Evolutionary conservation across 495 filamentous ascomycete species (phyloP), one percentile per base, ranked within the genome.

Genomic region (Friedmanniomyces endolithicus): DNA sequence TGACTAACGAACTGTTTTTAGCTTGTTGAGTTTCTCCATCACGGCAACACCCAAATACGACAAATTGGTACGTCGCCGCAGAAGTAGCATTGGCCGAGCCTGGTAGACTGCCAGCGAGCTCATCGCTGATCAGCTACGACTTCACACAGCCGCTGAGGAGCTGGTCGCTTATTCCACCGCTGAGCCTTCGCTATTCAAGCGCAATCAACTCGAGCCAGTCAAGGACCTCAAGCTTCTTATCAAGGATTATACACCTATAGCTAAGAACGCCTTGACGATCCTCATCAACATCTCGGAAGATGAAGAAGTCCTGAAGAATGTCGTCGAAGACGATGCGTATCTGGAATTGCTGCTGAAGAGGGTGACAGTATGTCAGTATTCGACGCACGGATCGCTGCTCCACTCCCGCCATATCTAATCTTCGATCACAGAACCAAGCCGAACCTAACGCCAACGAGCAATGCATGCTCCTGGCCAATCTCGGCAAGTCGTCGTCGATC

Each of bases 1-100:
- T 2, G 8, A 23, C 14, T 31, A 24, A 3, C 47, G 33, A 23
- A 50, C 24, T 11, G 11, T 12, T 11, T 2, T 11, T 61, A 94
- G 89, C 79, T 96, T 44, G 89, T 94, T 55, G 88, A 88, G 61
- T 94, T 96, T 64, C 84, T 96, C 31, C 84, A 87, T 65, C 83
- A 94, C 72, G 86, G 84, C 44, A 95, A 90, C 68, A 85, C 85
- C 11, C 81, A 88, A 63, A 85, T 95, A 53, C 81, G 90, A 41
- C 79, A 85, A 68, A 77, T 82, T 50, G 83, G 83, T 85, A 74
- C 56, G 72, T 50, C 25, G 44, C n/a, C 17, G 20, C 43, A 24
- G 39, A 49, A 12, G 29, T 3, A 46, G 6, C 73, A 56, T 70
- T 49, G 23, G 45, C n/a, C n/a, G n/a, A n/a, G n/a, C n/a, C n/a